phyloP scores from a whole-genome alignment of 441 rosid genomes.

The Jatropha podagrica region DNA sequence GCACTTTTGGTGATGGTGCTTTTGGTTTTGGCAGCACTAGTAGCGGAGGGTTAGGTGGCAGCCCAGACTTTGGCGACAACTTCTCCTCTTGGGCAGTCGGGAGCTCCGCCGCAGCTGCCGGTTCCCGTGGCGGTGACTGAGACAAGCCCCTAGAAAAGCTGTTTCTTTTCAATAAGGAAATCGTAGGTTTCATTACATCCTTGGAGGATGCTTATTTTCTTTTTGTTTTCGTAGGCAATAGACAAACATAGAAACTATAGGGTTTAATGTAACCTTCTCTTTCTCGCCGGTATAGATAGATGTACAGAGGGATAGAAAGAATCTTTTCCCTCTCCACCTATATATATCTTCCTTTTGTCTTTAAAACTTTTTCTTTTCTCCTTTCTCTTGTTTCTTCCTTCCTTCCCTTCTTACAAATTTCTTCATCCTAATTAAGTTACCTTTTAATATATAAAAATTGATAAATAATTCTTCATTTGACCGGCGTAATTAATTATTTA shows the following conservation, averaged over 20 bases:
- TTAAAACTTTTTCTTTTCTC: neutral
- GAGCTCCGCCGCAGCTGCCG: constrained; percentile 19
- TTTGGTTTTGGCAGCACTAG: constrained; percentile 10
- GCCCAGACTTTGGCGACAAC: constrained; percentile 16
- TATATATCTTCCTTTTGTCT: neutral
- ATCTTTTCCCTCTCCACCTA: constrained; percentile 15
- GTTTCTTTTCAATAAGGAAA: neutral
- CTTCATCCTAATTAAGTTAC: no score
- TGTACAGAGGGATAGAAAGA: constrained; percentile 6
- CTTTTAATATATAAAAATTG: no score
- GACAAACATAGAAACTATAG: neutral
- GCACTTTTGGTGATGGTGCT: constrained; percentile 18
- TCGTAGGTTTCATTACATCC: neutral
- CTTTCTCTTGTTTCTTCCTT: neutral
- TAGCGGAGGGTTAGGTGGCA: constrained; percentile 13
- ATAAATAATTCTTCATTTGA: no score
- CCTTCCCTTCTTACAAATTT: neutral
- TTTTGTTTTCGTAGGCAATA: neutral
- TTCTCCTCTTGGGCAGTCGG: constrained; percentile 26
- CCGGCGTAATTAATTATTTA: no score
- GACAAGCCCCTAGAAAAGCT: neutral
- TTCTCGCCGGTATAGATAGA: neutral
- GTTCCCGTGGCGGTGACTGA: constrained; percentile 29
- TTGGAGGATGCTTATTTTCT: neutral
- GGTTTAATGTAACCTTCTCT: neutral